Evolutionary conservation across 495 filamentous ascomycete genomes (phyloP), one percentile per base, ranked within the genome.

Genomic region (Astrothelium subdiscretum): DNA sequence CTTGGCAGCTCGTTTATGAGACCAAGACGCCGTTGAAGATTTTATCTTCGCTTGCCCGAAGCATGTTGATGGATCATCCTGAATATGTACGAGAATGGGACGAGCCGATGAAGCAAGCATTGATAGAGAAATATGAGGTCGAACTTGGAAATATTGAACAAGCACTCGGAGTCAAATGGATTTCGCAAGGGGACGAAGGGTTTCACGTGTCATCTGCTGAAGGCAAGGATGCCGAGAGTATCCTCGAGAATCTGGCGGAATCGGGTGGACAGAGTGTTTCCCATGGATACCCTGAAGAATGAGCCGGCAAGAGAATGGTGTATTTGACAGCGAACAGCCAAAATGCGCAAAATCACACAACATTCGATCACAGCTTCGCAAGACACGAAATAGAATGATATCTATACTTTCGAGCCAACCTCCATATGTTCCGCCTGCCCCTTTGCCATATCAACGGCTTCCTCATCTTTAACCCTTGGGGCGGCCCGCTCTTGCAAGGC

Each of bases 101-200:
- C 31, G 67, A 66, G 22, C 57, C 22, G 3, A 31, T 67, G 13
- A 62, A 65, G 6, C n/a, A 57, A 0, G 64, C 32, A 13, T 31
- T 70, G 48, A 12, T 66, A 22, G 13, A 54, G 31, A 68, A 68
- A 42, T 70, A 66, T 29, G 66, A 63, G 20, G 24, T 18, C n/a
- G 68, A 70, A 10, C 29, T 70, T 8, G 4, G 11, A 0, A 59
- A 52, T 35, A 70, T 70, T 26, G 68, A 70, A 52, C 11, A 29
- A 20, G 67, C 67, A 3, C 32, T 70, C 27, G 62, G 67, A 11
- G 57, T 70, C 24, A 5, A 58, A 6, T 70, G 68, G 68, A 61
- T 63, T 27, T 54, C 48, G 24, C 48, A 54, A 54, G 48, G 48
- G 29, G 48, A 54, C 8, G 48, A 54, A 54, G 48, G 48, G 22